These are phyloP conservation scores for Saitozyma podzolica DNA, from an alignment of 768 basidiomycete genomes.

Conservation along the genomic window DNA sequence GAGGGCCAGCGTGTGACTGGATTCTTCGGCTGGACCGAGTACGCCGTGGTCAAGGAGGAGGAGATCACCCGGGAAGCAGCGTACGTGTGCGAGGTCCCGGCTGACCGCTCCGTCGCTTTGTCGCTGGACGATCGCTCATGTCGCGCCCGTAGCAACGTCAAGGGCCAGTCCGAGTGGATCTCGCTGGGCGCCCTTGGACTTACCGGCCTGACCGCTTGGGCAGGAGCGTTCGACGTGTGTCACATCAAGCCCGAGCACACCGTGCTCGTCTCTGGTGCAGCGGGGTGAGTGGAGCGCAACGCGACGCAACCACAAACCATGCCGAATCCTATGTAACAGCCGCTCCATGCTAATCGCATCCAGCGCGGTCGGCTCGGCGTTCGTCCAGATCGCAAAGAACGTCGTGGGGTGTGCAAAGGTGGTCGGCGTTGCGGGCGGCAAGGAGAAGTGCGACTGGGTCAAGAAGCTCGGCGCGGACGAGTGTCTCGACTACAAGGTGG, in stretches of 20 bases:
- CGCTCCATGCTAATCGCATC: conserved; percentile 2
- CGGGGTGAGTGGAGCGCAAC: conserved; percentile 28
- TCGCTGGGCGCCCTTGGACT: conserved; percentile 24
- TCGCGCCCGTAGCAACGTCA: conserved; percentile 9
- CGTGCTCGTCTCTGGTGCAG: conserved; percentile 47
- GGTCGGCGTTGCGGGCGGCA: conserved; percentile 48
- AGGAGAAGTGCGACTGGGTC: conserved; percentile 50
- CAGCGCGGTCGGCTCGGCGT: conserved; percentile 25
- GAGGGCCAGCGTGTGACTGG: conserved; percentile 21
- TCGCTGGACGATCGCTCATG: too few relatives aligned
- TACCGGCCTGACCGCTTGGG: conserved; percentile 44
- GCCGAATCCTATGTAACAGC: too few relatives aligned
- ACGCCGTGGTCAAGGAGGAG: conserved; percentile 24
- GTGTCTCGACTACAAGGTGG: conserved; percentile 50
- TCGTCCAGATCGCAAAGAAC: conserved; percentile 46
- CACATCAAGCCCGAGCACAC: conserved; percentile 35
- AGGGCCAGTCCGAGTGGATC: conserved; percentile 22
- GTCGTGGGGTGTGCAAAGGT: conserved; percentile 45
- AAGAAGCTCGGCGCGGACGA: conserved; percentile 49
- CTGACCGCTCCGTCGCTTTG: neutral
- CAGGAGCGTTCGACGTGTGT: conserved; percentile 26
- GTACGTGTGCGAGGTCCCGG: conserved; percentile 13
- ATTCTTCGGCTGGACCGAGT: conserved; percentile 31
- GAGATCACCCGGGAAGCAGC: conserved; percentile 15
- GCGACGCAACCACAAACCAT: too few relatives aligned